A percentile compares a stretch with the other conserved stretches of the same genome.
Conservation (phyloP, 441 rosid genomes). For the Croton setiger region DNA sequence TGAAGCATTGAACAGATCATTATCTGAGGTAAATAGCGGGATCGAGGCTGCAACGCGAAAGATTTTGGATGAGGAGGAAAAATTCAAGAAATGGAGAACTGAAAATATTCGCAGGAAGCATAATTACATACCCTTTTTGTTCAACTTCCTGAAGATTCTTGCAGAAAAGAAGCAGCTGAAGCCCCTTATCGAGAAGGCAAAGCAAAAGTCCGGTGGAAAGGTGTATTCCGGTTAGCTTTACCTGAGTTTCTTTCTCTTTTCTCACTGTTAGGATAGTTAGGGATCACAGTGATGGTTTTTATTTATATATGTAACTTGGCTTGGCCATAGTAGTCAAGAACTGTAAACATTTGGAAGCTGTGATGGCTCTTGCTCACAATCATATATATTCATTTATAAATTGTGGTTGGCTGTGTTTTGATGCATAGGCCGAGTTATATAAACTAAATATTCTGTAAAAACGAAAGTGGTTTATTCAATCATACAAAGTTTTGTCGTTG, state of each 20-base stretch:
- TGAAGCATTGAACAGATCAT: slow-evolving; percentile 54
- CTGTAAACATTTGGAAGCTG: background rate
- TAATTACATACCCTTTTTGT: slow-evolving; percentile 91
- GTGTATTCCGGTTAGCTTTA: background rate
- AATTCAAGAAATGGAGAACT: slow-evolving; percentile 90
- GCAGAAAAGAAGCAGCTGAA: slow-evolving; percentile 99
- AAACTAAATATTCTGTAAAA: too few relatives aligned
- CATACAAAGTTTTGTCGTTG: too few relatives aligned
- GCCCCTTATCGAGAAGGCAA: slow-evolving; percentile 94
- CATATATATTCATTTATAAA: background rate
- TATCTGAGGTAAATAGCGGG: slow-evolving; percentile 64
- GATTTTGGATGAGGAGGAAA: slow-evolving; percentile 92
- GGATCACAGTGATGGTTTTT: background rate
- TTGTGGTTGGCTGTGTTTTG: background rate
- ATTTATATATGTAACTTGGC: background rate
- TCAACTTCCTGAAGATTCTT: slow-evolving; percentile 92
- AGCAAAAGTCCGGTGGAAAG: slow-evolving; percentile 56
- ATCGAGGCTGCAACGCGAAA: slow-evolving; percentile 79
- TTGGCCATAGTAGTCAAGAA: background rate
- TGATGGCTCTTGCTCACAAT: background rate
- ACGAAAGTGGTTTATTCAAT: too few relatives aligned
- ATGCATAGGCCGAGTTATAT: too few relatives aligned
- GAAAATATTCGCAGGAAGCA: slow-evolving; percentile 93
- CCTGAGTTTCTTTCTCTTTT: background rate
- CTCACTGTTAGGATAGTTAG: background rate